phyloP scores from a whole-genome alignment of 106 monocot genomes.

The Cymbidium sinense region DNA sequence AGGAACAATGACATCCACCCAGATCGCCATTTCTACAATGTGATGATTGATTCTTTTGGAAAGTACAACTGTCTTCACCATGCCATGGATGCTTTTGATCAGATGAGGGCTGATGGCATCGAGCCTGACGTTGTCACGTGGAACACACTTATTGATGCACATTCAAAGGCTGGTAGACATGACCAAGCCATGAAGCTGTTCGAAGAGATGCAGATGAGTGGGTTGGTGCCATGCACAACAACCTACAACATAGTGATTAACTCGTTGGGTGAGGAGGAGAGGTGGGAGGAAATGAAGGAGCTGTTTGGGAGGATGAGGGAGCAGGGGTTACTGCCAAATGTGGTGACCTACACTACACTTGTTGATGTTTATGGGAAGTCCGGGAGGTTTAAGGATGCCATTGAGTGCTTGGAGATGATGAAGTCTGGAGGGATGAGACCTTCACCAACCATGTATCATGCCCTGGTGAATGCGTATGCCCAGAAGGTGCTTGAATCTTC shows the following conservation, averaged over 20 bases:
- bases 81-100: constrained; percentile 78
- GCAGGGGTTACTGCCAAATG: constrained; percentile 64
- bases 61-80: constrained; percentile 75
- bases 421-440: constrained; percentile 67
- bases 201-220: constrained; percentile 55
- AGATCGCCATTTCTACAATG: constrained; percentile 89
- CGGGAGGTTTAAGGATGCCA: constrained; percentile 77
- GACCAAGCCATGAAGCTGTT: constrained; percentile 62
- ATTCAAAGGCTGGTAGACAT: constrained; percentile 69
- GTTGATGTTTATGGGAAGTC: constrained; percentile 92
- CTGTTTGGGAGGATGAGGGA: constrained; percentile 51
- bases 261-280: constrained; percentile 62
- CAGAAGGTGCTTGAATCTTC: constrained; percentile 52
- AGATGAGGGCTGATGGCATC: constrained; percentile 71
- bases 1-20: constrained; percentile 54
- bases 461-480: constrained; percentile 91
- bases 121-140: constrained; percentile 74
- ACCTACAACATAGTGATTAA: constrained; percentile 93
- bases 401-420: constrained; percentile 75
- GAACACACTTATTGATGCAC: constrained; percentile 82
- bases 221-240: constrained; percentile 54
- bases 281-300: constrained; percentile 61
- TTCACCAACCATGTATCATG: constrained; percentile 83
- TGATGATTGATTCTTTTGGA: constrained; percentile 92
- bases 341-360: constrained; percentile 88